Evolutionary conservation across 495 filamentous ascomycete genomes (phyloP).

Genomic region (Bacidia rubella): DNA sequence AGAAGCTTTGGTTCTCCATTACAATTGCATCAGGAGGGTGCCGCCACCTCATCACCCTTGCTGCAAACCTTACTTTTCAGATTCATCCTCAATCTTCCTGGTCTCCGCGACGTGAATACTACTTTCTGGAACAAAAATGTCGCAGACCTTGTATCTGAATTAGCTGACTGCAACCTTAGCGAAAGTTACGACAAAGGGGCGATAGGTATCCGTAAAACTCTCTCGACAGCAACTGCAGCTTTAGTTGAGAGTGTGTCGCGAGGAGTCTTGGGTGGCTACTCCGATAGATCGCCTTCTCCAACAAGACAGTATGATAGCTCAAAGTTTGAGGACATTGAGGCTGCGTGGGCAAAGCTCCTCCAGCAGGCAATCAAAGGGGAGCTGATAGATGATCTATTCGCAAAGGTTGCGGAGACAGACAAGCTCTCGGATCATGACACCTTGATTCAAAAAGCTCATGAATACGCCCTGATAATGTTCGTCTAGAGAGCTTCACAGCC

Average conservation of each 20-base stretch:
- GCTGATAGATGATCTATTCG: conserved; percentile 42
- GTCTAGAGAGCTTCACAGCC: too few species aligned
- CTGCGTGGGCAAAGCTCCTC: conserved; percentile 43
- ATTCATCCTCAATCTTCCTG: conserved; percentile 43
- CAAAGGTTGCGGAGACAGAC: conserved; percentile 36
- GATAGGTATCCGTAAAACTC: conserved; percentile 47
- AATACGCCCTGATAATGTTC: conserved; percentile 45
- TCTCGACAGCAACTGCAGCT: conserved; percentile 47
- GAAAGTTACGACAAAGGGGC: conserved; percentile 59
- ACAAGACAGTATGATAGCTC: conserved; percentile 35
- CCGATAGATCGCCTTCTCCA: conserved; percentile 13
- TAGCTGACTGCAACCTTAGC: conserved; percentile 45
- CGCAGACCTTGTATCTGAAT: conserved; percentile 28
- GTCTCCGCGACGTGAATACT: conserved; percentile 37
- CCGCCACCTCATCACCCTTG: conserved; percentile 36
- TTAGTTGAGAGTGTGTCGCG: conserved; percentile 46
- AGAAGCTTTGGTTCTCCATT: conserved; percentile 42
- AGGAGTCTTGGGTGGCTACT: conserved; percentile 39
- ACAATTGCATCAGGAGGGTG: conserved; percentile 23
- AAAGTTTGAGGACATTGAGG: conserved; percentile 36
- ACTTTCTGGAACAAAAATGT: conserved; percentile 45
- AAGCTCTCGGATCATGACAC: conserved; percentile 42
- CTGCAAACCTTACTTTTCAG: conserved; percentile 44
- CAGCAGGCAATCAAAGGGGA: conserved; percentile 45
- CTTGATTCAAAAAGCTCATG: conserved; percentile 39